Percentiles rank a stretch among this genome's conserved stretches.
Evolutionary conservation across 2,329 filamentous ascomycete species (phyloP).

Genomic region (Didymella pomorum): DNA sequence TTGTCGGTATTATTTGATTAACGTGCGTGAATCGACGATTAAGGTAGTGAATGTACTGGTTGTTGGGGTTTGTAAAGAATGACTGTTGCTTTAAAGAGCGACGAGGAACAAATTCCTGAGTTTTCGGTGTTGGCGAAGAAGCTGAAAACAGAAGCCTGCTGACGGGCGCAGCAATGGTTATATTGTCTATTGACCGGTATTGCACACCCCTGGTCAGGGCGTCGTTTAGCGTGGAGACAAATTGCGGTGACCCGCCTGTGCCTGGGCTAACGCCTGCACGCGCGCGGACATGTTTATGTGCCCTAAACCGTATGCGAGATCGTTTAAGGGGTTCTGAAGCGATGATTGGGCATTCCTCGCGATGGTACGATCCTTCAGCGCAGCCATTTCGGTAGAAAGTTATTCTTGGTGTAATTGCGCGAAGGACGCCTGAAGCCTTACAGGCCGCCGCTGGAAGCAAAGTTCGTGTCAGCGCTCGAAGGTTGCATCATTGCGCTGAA

Average conservation of each 20-base stretch:
- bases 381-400: constrained; percentile 4
- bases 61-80: constrained; percentile 24
- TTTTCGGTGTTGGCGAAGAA: constrained; percentile 12
- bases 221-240: background rate
- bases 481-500: constrained; percentile 3
- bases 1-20: constrained; percentile 44
- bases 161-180: constrained; percentile 30
- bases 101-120: constrained; percentile 40
- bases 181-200: constrained; percentile 28
- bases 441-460: constrained; percentile 6
- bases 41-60: constrained; percentile 25
- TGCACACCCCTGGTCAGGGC: background rate
- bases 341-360: constrained; percentile 1
- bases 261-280: constrained; percentile 11
- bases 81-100: constrained; percentile 38
- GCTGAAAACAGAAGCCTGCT: constrained; percentile 12
- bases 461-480: constrained; percentile 9
- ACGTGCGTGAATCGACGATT: constrained; percentile 32
- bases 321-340: constrained; percentile 3
- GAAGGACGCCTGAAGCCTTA: constrained; percentile 13
- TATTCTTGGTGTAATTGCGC: constrained; percentile 13
- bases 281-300: background rate
- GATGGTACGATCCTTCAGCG: background rate
- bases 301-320: background rate
- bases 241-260: constrained; percentile 3